Evolutionary conservation across 1,284 basidiomycete species (phyloP).

Genomic region (Volvariella volvacea): DNA sequence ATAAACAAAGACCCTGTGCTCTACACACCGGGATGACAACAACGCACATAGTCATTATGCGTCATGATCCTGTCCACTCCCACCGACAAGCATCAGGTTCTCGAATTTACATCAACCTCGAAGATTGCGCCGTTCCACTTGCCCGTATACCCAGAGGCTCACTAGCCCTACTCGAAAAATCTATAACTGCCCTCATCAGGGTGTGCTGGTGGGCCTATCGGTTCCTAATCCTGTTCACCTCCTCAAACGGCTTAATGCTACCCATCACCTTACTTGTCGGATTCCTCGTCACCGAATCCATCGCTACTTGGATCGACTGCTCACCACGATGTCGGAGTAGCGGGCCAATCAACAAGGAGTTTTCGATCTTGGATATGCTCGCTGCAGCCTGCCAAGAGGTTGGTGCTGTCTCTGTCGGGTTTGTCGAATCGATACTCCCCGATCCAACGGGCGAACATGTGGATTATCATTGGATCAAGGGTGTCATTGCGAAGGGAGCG

Average conservation of each 20-base stretch:
- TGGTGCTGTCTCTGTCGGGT: slow-evolving; percentile 6
- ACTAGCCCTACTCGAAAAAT: slow-evolving; percentile 2
- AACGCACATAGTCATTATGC: slow-evolving; percentile 9
- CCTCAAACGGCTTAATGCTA: slow-evolving; percentile 5
- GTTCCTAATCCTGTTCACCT: slow-evolving; percentile 2
- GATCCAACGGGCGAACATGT: slow-evolving; percentile 8
- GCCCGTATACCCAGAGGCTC: slow-evolving; percentile 1
- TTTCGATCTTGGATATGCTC: slow-evolving; percentile 7
- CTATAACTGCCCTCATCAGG: slow-evolving; percentile 1
- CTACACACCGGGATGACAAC: slow-evolving; percentile 12
- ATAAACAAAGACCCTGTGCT: slow-evolving; percentile 2
- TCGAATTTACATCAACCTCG: slow-evolving; percentile 6
- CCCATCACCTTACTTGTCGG: slow-evolving; percentile 9
- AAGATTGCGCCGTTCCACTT: slow-evolving; percentile 9
- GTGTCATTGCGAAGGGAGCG: slow-evolving; percentile 1
- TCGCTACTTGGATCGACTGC: slow-evolving; percentile 1
- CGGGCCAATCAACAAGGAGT: neutral
- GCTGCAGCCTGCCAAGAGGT: slow-evolving; percentile 7
- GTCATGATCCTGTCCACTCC: slow-evolving; percentile 2
- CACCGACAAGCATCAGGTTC: neutral
- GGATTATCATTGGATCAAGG: slow-evolving; percentile 7
- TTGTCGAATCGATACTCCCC: slow-evolving; percentile 8
- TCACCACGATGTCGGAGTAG: slow-evolving; percentile 1
- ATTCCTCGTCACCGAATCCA: slow-evolving; percentile 5
- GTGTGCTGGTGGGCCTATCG: slow-evolving; percentile 3